A percentile compares a stretch with the other conserved stretches of the same genome.
Conservation (phyloP, 768 basidiomycete species). For the Cystofilobasidium bisporidii region DNA sequence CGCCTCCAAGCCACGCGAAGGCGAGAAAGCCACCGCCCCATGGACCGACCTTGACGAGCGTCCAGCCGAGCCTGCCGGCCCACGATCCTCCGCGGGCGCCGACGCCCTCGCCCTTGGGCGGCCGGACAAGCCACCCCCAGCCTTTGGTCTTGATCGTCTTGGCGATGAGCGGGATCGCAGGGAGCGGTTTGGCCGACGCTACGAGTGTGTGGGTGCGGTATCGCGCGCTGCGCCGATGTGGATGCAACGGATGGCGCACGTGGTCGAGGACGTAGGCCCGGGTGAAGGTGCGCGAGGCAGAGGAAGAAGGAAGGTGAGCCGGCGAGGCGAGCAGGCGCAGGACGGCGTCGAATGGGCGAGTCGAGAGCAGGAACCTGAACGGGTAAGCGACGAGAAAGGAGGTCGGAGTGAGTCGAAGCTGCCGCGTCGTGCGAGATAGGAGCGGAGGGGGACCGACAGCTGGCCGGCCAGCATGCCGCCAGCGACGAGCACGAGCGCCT, state of each 20-base stretch:
- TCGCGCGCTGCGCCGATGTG: neutral
- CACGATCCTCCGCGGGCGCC: neutral
- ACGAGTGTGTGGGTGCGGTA: neutral
- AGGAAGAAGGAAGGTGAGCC: neutral
- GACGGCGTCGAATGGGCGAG: slow-evolving; percentile 24
- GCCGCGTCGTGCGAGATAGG: neutral
- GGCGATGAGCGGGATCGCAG: slow-evolving; percentile 20
- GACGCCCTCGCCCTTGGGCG: slow-evolving; percentile 8
- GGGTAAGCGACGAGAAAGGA: neutral
- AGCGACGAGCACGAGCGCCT: slow-evolving; percentile 15
- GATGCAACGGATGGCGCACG: slow-evolving; percentile 10
- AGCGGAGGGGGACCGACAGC: neutral
- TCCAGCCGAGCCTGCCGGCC: slow-evolving; percentile 8
- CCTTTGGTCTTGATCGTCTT: slow-evolving; percentile 10
- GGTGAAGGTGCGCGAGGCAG: neutral
- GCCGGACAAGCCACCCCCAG: slow-evolving; percentile 11
- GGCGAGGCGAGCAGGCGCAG: slow-evolving; percentile 19
- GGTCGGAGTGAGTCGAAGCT: neutral
- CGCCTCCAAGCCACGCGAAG: slow-evolving; percentile 22
- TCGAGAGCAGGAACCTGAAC: slow-evolving; percentile 20
- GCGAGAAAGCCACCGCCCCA: slow-evolving; percentile 17
- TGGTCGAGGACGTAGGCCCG: slow-evolving; percentile 9
- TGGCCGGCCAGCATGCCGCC: slow-evolving; percentile 19
- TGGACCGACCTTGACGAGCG: slow-evolving; percentile 6
- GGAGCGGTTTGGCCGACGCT: slow-evolving; percentile 1